Base-by-base conservation (phyloP, 306 rosid genomes). In the Boehmeria nivea region DNA sequence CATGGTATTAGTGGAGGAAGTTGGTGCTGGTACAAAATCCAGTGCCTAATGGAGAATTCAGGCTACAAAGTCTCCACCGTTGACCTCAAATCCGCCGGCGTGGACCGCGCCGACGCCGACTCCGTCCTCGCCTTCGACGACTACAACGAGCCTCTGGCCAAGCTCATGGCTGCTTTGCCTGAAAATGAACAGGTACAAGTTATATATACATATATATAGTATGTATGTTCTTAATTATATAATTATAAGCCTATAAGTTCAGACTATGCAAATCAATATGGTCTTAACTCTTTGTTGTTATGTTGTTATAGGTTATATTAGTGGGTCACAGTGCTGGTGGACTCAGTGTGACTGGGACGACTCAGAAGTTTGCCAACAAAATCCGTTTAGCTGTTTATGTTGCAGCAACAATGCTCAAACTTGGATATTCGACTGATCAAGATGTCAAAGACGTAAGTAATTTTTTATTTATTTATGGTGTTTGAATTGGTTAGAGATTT, bases 281-380 rank as follows among this genome's bases (percentile, higher is more conserved):
- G 9, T n/a, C n/a, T n/a, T n/a, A n/a, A n/a, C 18, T 54, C 6
- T 34, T 11, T 6, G 17, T 8, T 54, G 1, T 55, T 6, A 14
- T 31, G 5, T 19, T 39, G 11, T 54, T 54, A 23, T 73, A 89
- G 96, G 85, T 84, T 39, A 76, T 87, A 59, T 61, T 91, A 72
- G 98, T 91, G 44, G 98, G 96, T 8, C 96, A 84, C 37, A 91
- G 98, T 51, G 98, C 98, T 18, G 96, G 98, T 65, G 96, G 98
- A 55, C 64, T 87, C 47, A 87, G 82, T 52, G 66, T 87, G 54
- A 91, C 96, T 23, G 81, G 81, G 66, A 91, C 87, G 2, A 74
- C 82, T 71, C 81, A 70, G 28, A 82, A 75, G 61, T 91, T 84
- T 57, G 57, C 98, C 22, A 67, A 78, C 54, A 87, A 91, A 70